Conservation (phyloP, 768 basidiomycete genomes). For the Cystofilobasidium macerans region DNA sequence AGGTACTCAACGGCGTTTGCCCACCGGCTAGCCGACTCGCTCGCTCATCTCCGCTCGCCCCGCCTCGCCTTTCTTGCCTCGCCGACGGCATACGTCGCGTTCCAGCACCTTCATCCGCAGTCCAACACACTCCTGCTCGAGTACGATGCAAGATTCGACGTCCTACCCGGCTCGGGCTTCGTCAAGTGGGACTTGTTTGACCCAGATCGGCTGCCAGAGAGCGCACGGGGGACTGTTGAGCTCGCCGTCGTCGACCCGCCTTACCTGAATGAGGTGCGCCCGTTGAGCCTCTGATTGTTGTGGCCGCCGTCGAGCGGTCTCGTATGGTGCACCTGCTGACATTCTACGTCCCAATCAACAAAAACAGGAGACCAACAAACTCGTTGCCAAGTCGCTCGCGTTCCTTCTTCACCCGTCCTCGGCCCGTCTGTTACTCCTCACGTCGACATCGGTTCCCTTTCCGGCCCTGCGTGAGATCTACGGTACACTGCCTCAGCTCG, state of each 20-base stretch:
- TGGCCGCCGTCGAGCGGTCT: too few relatives aligned
- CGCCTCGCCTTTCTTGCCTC: constrained; percentile 32
- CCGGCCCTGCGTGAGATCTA: constrained; percentile 23
- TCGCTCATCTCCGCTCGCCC: constrained; percentile 24
- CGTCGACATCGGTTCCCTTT: constrained; percentile 28
- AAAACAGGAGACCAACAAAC: constrained; percentile 26
- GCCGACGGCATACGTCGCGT: constrained; percentile 32
- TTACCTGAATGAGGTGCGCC: constrained; percentile 31
- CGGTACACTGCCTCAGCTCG: constrained; percentile 24
- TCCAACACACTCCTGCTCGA: constrained; percentile 28
- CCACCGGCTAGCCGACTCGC: constrained; percentile 25
- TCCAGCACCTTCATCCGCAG: constrained; percentile 29
- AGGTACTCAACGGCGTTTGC: constrained; percentile 33
- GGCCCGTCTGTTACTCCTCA: constrained; percentile 29
- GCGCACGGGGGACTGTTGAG: constrained; percentile 27
- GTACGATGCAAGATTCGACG: constrained; percentile 30
- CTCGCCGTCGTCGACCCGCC: constrained; percentile 31
- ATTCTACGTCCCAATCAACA: not conserved
- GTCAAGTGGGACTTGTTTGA: constrained; percentile 32
- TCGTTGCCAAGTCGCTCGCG: constrained; percentile 27
- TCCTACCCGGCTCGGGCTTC: constrained; percentile 27
- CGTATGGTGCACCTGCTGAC: too few relatives aligned
- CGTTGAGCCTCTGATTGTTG: too few relatives aligned
- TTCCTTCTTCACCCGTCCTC: constrained; percentile 26
- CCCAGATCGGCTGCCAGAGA: constrained; percentile 25